Evolutionary conservation across 257 asterid species (phyloP), one percentile per base, ranked within the genome.

Genomic region (Capsicum chinense): DNA sequence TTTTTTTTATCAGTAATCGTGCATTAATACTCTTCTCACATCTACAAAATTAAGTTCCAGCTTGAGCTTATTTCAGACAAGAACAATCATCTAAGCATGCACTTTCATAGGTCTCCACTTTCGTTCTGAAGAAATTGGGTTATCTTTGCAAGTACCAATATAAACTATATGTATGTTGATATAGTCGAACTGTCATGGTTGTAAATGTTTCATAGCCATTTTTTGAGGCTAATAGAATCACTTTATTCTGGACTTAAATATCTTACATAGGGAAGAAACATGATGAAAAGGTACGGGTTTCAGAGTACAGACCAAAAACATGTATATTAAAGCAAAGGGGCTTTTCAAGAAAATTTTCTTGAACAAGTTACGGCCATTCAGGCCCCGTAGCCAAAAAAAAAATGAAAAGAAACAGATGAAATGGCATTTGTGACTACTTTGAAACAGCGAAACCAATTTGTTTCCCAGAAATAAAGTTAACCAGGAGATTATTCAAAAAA

Each of bases 401-500:
- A 54, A 83, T 8, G 9, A 26, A 68, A 14, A 56, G 16, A 62
- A 83, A 74, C 78, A 47, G 80, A 52, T 83, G n/a, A 81, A 47
- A 39, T 16, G 79, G 68, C 26, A 33, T 82, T 67, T 74, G 19
- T 26, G 78, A 82, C 3, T 39, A 82, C 50, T 50, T 81, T 82
- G 52, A 44, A 7, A 2, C 85, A 19, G 66, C 9, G 35, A 33
- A 35, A 83, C 80, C 54, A n/a, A 6, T 50, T 52, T 63, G 26
- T 52, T 26, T 12, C 26, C 80, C 85, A 39, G 71, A 54, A 56
- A 78, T 15, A 54, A 78, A 52, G 82, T 35, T 17, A 68, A 48
- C 67, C 57, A 13, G 69, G 80, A 56, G 79, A 67, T 83, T 83
- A 83, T 83, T 83, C 50, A 68, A 21, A 44, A 52, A 14, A 26